Percentiles rank a stretch among this genome's conserved stretches.
Conservation (phyloP, 2,329 filamentous ascomycete genomes). For the Hymenotorrendiella dingleyae region DNA sequence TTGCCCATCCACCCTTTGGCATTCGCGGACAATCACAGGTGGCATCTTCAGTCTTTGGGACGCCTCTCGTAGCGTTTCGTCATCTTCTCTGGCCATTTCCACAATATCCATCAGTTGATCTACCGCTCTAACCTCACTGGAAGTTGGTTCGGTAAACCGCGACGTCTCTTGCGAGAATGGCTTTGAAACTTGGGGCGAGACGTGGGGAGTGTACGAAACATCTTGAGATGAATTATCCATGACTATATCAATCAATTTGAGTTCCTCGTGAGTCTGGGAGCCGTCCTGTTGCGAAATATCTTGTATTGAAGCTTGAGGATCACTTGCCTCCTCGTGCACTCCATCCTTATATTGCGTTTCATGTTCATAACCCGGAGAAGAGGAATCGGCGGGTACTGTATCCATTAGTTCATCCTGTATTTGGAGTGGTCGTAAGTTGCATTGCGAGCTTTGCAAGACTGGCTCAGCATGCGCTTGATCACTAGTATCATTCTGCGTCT, state of each 20-base stretch:
- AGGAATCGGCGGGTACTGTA: not conserved
- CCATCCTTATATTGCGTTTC: not conserved
- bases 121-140: constrained; percentile 6
- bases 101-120: not conserved
- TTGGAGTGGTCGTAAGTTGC: no score
- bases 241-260: no score
- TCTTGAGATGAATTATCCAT: not conserved
- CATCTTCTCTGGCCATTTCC: not conserved
- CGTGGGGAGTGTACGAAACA: not conserved
- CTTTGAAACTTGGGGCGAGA: not conserved
- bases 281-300: no score
- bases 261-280: no score
- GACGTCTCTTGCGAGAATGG: no score
- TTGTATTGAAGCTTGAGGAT: no score
- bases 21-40: not conserved
- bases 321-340: no score
- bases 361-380: not conserved
- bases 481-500: no score
- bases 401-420: not conserved
- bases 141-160: constrained; percentile 7
- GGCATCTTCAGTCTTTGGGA: not conserved
- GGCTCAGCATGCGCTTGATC: no score
- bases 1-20: not conserved
- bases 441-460: no score
- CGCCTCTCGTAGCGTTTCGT: not conserved